Conservation (phyloP, 1,139 yeast species). For the Zygosaccharomyces pseudobailii region DNA sequence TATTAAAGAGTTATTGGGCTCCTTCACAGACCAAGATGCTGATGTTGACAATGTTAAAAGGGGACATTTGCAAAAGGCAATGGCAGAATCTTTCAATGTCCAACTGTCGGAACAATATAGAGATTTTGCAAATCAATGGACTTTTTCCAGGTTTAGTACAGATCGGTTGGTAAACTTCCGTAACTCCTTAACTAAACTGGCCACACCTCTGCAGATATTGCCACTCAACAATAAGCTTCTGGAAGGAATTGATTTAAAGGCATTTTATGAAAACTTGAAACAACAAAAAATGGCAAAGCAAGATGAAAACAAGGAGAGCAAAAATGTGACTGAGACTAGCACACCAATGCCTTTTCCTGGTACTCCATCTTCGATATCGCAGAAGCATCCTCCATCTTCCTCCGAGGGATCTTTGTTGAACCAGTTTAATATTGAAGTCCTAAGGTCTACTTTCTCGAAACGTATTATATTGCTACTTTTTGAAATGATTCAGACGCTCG, state of each 20-base stretch:
- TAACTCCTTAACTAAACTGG: constrained; percentile 39
- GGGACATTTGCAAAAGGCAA: constrained; percentile 24
- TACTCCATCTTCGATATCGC: constrained; percentile 27
- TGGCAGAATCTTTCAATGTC: constrained; percentile 35
- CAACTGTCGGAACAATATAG: constrained; percentile 40
- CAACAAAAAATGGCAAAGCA: constrained; percentile 2
- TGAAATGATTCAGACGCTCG: constrained; percentile 33
- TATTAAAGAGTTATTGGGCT: constrained; percentile 27
- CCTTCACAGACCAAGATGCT: constrained; percentile 21
- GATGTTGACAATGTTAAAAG: constrained; percentile 17
- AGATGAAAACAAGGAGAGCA: not conserved
- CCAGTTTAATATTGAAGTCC: constrained; percentile 26
- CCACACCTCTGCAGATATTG: constrained; percentile 40
- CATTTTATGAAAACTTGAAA: constrained; percentile 15
- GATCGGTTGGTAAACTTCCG: constrained; percentile 37
- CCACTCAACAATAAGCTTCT: constrained; percentile 31
- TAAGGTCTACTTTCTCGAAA: constrained; percentile 34
- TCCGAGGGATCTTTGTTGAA: constrained; percentile 8
- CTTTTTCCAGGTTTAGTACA: constrained; percentile 36
- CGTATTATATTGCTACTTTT: constrained; percentile 29
- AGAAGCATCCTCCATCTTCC: constrained; percentile 8
- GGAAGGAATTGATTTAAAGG: constrained; percentile 18
- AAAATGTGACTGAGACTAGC: constrained; percentile 4
- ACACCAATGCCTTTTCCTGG: constrained; percentile 24
- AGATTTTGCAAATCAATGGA: constrained; percentile 41